Base-by-base conservation (phyloP, 768 basidiomycete genomes). In the Neoboletus magnificus region DNA sequence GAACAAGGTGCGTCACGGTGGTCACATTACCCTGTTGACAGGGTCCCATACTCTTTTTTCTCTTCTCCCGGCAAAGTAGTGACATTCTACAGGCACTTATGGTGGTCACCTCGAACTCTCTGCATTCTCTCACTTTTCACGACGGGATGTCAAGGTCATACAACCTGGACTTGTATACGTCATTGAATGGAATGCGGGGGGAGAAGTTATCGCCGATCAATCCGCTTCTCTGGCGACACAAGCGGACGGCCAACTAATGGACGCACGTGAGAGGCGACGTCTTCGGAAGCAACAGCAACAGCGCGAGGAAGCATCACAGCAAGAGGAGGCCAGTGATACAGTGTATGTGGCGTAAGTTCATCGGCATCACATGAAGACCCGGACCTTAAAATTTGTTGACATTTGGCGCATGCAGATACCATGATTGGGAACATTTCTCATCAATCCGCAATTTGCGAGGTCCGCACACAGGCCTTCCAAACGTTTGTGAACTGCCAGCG, bases 341-440 rank as follows among this genome's bases (percentile, higher is more conserved):
- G 77, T 93, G 18, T 93, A 93, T 73, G 89, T 93, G 55, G 92
- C 92, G 88, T 92, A 73, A 70, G 90, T 87, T 23, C 49, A 52
- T 58, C 51, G n/a, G 35, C 13, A 49, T 52, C 46, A 54, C 54
- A 59, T 49, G 22, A 50, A 47, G n/a, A n/a, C 20, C n/a, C 25
- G 41, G 50, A 42, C 56, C 30, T 46, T 39, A 41, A 37, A 49
- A 27, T 27, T 56, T 7, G 27, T 49, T 62, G 52, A 61, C 66
- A 48, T 53, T 54, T 25, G 45, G 54, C 12, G 46, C 39, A 25
- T 29, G 44, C 64, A 91, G 90, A 30, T 95, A 93, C 68, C 88
- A 94, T 65, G 91, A 93, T 69, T 94, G 91, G 90, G 93, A 96
- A 66, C 93, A 96, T 68, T 96, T 94, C 65, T 93, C 90, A 13